Base-by-base conservation (phyloP, 768 basidiomycete species). In the Mycena galericulata region DNA sequence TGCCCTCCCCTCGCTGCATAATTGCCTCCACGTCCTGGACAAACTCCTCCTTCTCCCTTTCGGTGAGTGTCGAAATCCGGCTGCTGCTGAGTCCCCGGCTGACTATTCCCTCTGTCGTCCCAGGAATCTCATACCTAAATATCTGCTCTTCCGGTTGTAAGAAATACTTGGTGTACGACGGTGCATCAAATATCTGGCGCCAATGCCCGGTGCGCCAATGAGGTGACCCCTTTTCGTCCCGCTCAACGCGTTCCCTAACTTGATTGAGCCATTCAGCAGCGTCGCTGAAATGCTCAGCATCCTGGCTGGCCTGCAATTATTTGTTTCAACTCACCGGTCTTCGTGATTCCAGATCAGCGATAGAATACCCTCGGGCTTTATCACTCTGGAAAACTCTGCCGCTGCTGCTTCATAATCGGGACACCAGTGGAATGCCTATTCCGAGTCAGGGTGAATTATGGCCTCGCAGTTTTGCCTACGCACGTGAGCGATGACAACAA, bases 401-500 rank as follows among this genome's bases (percentile, higher is more conserved):
- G 85, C 80, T 1, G 91, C 90, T 49, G 79, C 81, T 27, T 84
- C 82, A 68, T 86, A 84, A 71, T 90, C 83, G 4, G 78, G 79
- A 62, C 88, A 88, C 92, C 91, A 93, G 79, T 92, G 91, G 76
- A 86, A 92, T 26, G 92, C 92, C 85, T 92, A 22, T 61, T 2
- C 1, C 6, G 5, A 2, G n/a, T 51, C 29, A 40, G 32, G n/a
- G n/a, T n/a, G n/a, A n/a, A n/a, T n/a, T n/a, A n/a, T n/a, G n/a
- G n/a, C n/a, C n/a, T n/a, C n/a, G n/a, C n/a, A n/a, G 9, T 49
- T 3, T 0, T 18, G 24, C 2, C 32, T 1, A 54, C 68, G 22
- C 56, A 84, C 85, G 80, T 86, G 85, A 0, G 86, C 88, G 45
- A 87, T 81, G 70, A 86, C 77, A 36, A 89, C 67, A 2, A 87